phyloP scores from a whole-genome alignment of 495 filamentous ascomycete species.

The Trypethelium eluteriae region DNA sequence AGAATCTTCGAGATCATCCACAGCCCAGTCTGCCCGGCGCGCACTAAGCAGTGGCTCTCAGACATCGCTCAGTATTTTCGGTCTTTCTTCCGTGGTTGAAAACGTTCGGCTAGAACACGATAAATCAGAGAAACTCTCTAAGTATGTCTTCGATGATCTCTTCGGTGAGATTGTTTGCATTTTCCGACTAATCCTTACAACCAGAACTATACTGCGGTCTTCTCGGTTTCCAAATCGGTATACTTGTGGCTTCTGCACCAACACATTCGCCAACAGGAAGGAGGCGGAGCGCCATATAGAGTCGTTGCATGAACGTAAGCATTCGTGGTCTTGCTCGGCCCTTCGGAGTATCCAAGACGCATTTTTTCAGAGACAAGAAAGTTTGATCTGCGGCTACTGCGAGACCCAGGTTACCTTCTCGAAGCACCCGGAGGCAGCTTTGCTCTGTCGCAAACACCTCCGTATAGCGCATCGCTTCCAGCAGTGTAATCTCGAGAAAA shows the following conservation, averaged over 20 bases:
- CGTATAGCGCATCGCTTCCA: conserved; percentile 4
- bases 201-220: background rate
- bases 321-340: conserved; percentile 9
- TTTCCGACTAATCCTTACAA: background rate
- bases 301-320: background rate
- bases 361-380: background rate
- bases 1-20: conserved; percentile 1
- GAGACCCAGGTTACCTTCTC: background rate
- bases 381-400: conserved; percentile 1
- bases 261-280: background rate
- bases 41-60: background rate
- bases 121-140: background rate
- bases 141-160: background rate
- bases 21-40: background rate
- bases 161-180: background rate
- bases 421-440: background rate
- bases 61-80: background rate
- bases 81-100: background rate
- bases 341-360: background rate
- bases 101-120: background rate
- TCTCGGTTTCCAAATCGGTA: background rate
- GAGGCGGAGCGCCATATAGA: background rate
- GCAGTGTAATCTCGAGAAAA: background rate
- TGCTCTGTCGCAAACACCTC: background rate
- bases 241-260: background rate